Evolutionary conservation across 305 asterid genomes (phyloP), one percentile per base, ranked within the genome.

Genomic region (Rubia peregrina): DNA sequence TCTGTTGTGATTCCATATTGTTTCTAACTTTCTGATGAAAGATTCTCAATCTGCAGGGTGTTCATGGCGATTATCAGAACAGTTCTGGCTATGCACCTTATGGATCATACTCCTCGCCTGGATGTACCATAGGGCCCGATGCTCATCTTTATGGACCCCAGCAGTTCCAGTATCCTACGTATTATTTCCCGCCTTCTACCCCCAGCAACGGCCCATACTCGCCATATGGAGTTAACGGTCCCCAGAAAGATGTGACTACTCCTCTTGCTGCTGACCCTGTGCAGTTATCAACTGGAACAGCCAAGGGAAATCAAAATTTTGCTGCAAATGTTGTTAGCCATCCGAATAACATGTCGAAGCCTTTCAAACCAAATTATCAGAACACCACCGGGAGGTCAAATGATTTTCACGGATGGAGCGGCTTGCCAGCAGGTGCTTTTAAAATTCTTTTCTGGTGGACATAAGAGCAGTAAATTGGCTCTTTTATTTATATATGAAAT

Each of bases 151-250:
- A 79, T 77, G 78, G 76, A n/a, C 64, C 84, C 33, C 84, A 79
- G 60, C 84, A 79, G 48, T 82, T 77, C 70, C 84, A 79, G 61
- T 82, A 82, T 67, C 86, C 86, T 3, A 61, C 82, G 56, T 55
- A 79, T 71, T 79, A 82, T 73, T 80, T 71, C 65, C 86, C 73
- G 36, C 81, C 84, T 61, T 72, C 81, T 41, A 62, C 77, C 67
- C 71, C 76, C 19, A 73, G 46, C 71, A 76, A 60, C 64, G 75
- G 81, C 44, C 60, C 75, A 53, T 71, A 67, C 65, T 42, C 65
- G 9, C 71, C 75, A 10, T 72, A 66, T 38, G 71, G 73, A 41
- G 61, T 73, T 19, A 67, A 62, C 42, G 46, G 68, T 67, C 64
- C 82, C 65, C 80, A 59, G 60, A 70, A 73, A 56, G 78, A 70